Percentiles rank a stretch among this genome's conserved stretches.
Evolutionary conservation across 1,139 yeast genomes (phyloP).

Genomic region (Debaryomyces robertsiae): DNA sequence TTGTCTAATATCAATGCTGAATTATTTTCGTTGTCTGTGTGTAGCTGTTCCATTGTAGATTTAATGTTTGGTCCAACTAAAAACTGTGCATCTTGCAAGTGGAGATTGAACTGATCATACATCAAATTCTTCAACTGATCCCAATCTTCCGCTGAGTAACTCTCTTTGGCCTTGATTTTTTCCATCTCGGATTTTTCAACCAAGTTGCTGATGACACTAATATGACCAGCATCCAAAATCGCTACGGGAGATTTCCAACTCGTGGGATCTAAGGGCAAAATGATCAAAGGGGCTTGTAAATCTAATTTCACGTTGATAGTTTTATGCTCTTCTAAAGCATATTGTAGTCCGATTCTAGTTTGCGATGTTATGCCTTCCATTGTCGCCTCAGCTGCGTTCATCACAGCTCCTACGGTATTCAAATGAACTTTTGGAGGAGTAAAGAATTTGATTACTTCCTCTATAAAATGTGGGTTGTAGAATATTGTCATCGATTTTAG

Average conservation of each 20-base stretch:
- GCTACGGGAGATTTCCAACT: constrained; percentile 87
- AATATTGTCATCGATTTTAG: constrained; percentile 87
- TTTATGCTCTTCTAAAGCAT: constrained; percentile 92
- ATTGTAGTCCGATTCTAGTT: constrained; percentile 89
- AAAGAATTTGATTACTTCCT: constrained; percentile 73
- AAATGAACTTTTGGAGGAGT: constrained; percentile 83
- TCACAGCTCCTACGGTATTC: constrained; percentile 87
- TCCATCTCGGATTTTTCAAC: constrained; percentile 72
- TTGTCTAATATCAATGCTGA: constrained; percentile 71
- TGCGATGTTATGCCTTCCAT: constrained; percentile 88
- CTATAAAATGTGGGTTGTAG: constrained; percentile 80
- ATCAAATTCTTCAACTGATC: constrained; percentile 67
- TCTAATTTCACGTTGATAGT: constrained; percentile 84
- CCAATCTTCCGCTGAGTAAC: constrained; percentile 76
- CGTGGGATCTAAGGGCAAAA: constrained; percentile 82
- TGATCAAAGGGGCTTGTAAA: constrained; percentile 89
- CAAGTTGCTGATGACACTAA: constrained; percentile 78
- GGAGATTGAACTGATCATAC: constrained; percentile 85
- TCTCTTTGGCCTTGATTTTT: constrained; percentile 68
- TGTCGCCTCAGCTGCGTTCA: constrained; percentile 95
- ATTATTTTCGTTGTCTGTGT: constrained; percentile 41
- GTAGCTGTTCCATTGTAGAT: constrained; percentile 72
- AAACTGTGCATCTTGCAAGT: constrained; percentile 83
- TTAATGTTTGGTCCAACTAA: constrained; percentile 82
- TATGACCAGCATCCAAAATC: constrained; percentile 94